Base-by-base conservation (phyloP, 2,329 filamentous ascomycete genomes). In the Ascochyta fabae region DNA sequence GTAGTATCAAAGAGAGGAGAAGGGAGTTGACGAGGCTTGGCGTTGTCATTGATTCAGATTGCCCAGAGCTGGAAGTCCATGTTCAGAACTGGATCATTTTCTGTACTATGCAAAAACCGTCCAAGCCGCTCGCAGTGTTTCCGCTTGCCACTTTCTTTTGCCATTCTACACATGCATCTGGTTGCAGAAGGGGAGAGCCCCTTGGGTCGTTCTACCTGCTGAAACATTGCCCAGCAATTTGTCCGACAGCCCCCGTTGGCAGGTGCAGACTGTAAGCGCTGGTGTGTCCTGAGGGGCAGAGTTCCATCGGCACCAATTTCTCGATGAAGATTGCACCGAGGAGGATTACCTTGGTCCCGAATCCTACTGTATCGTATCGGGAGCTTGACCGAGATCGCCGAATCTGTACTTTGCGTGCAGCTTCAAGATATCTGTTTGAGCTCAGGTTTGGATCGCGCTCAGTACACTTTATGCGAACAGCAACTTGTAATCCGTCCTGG, bases 321-420 rank as follows among this genome's bases (percentile, higher is more conserved):
- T 44, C 13, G 19, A 38, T 50, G 31, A 44, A 33, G 26, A 38
- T 38, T 43, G 38, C 33, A 43, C 48, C 48, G 48, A 50, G 48
- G 35, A 49, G 47, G 40, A 44, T 44, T 19, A 24, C 10, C 7
- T 10, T 26, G 2, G 38, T 8, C 6, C 12, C 27, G 31, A 9
- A 49, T 35, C 39, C 47, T 42, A n/a, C 39, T 7, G 16, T 2
- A 12, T 36, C 16, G 12, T 22, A 12, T 39, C 6, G 13, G 36
- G 36, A 39, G 36, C 36, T 22, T 10, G 36, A 39, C 6, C 19
- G 19, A 12, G 22, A 19, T 22, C 9, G 10, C 6, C 6, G 10
- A 23, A 5, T 22, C 16, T 23, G 8, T 16, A 43, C 27, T 6
- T n/a, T 33, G 26, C 19, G 19, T n/a, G 16, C 26, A 43, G n/a